Evolutionary conservation across 257 asterid genomes (phyloP), one percentile per base, ranked within the genome.

Genomic region (Petunia axillaris): DNA sequence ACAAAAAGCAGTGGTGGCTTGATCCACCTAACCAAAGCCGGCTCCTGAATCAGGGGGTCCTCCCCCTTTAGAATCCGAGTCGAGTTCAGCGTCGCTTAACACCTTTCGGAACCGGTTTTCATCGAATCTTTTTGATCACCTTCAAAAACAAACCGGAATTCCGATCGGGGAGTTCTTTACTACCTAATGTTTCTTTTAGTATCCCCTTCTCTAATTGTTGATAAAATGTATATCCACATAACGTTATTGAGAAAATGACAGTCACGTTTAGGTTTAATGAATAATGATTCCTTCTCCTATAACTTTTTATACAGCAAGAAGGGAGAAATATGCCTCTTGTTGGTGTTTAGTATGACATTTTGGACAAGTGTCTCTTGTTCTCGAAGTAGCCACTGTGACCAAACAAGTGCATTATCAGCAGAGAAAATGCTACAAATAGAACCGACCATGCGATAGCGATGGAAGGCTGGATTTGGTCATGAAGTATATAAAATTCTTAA

Each of bases 301-400:
- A 25, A 25, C 25, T 25, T 25, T 25, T 4, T 4, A 4, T 44
- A 48, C 8, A 6, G 53, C 8, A 10, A 48, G 53, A 48, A 8
- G 1, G 53, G 53, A 48, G 53, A 48, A 48, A 60, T 3, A 60
- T 8, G 65, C 36, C 11, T 63, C 1, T 68, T 43, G 38, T 43
- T 13, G 57, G 76, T 68, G 57, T 16, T n/a, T 2, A 40, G 16
- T 43, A 8, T 8, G 7, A 66, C 38, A 0, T 41, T 43, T 7
- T 15, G 4, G 58, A 44, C 76, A 44, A 44, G 76, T 67, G 55
- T 68, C 76, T 8, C 57, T 68, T 68, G 25, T 68, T 44, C 8
- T 68, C 8, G 40, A 44, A 68, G n/a, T 44, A 16, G 41, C 9
- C 16, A 0, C 16, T 8, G 25, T 44, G 4, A 16, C 16, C 46